Evolutionary conservation across 2,329 filamentous ascomycete genomes (phyloP), one percentile per base, ranked within the genome.

Genomic region (Penicillium sp.): DNA sequence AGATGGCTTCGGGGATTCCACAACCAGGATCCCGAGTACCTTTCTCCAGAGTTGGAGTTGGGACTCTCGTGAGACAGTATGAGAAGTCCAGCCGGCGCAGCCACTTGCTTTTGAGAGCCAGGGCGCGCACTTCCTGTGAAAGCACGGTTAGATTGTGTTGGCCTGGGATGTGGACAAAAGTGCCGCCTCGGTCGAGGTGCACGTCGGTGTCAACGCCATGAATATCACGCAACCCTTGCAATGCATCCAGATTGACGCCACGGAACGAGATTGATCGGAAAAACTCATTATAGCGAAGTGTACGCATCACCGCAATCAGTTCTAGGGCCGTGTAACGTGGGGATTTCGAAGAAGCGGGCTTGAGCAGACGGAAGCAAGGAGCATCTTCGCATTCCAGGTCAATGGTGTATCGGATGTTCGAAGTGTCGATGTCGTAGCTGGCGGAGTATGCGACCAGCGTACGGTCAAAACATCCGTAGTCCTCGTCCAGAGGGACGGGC

Each of bases 391-490:
- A 83, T 52, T 82, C 72, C 61, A 81, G 79, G 63, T 85, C 80
- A 52, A 88, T 81, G 5, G 79, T 79, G 64, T 88, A 89, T 49
- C 82, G 80, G 46, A 90, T 86, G 52, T 86, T 87, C 11, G 82
- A 82, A 3, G 87, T 84, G 62, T 88, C 85, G 21, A 88, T 77
- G 54, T 84, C 82, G 67, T 89, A 90, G 18, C 85, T 86, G 40
- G 87, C 79, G 66, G 86, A 89, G 66, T 89, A 90, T 32, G 86
- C 87, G 45, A 83, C 83, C 31, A 90, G 71, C 1, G 87, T 90
- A 32, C 86, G 79, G 61, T 89, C 86, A 63, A 90, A 83, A 63
- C 83, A 81, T 55, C 86, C 74, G 52, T 83, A 85, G 54, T 88
- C 86, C 50, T 83, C 80, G 42, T 82, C 79, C 2, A 80, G 67